These are phyloP conservation scores for Cercospora brassicicola DNA, from an alignment of 2,329 filamentous ascomycete genomes.

Conservation along the genomic window DNA sequence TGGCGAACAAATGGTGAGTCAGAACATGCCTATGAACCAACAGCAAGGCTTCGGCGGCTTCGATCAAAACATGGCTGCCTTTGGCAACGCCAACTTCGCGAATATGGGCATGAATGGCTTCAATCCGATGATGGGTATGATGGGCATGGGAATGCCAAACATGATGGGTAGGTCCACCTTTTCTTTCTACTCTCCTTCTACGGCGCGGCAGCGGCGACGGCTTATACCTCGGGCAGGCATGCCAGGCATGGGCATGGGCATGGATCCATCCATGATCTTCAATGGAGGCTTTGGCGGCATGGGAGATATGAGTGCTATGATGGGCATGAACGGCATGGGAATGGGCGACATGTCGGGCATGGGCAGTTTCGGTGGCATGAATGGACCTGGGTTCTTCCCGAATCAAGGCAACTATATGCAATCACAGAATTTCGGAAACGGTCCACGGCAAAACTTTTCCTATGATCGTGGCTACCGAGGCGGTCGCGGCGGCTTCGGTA, in stretches of 20 bases:
- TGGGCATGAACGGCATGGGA: slow-evolving; percentile 72
- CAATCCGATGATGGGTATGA: slow-evolving; percentile 65
- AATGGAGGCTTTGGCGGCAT: slow-evolving; percentile 64
- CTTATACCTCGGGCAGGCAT: slow-evolving; percentile 58
- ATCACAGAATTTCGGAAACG: slow-evolving; percentile 40
- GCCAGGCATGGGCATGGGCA: slow-evolving; percentile 67
- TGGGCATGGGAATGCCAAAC: slow-evolving; percentile 50
- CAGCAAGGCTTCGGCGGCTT: slow-evolving; percentile 30
- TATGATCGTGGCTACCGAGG: slow-evolving; percentile 69
- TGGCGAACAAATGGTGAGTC: slow-evolving; percentile 17
- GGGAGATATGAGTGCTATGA: slow-evolving; percentile 65
- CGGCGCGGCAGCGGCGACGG: slow-evolving; percentile 30
- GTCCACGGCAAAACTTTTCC: slow-evolving; percentile 52
- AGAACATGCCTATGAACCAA: slow-evolving; percentile 27
- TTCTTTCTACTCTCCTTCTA: slow-evolving; percentile 11
- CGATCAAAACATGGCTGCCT: slow-evolving; percentile 28
- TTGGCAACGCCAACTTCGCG: slow-evolving; percentile 26
- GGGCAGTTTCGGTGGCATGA: slow-evolving; percentile 67
- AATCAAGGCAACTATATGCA: slow-evolving; percentile 54
- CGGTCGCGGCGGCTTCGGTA: slow-evolving; percentile 47
- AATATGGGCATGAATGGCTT: slow-evolving; percentile 56
- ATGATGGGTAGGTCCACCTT: slow-evolving; percentile 77
- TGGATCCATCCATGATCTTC: slow-evolving; percentile 82
- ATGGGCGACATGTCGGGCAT: slow-evolving; percentile 56
- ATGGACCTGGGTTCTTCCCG: slow-evolving; percentile 61